These are phyloP conservation scores for Mortierella alpina DNA, from an alignment of 192 early-diverging fungal species.

Conservation along the genomic window DNA sequence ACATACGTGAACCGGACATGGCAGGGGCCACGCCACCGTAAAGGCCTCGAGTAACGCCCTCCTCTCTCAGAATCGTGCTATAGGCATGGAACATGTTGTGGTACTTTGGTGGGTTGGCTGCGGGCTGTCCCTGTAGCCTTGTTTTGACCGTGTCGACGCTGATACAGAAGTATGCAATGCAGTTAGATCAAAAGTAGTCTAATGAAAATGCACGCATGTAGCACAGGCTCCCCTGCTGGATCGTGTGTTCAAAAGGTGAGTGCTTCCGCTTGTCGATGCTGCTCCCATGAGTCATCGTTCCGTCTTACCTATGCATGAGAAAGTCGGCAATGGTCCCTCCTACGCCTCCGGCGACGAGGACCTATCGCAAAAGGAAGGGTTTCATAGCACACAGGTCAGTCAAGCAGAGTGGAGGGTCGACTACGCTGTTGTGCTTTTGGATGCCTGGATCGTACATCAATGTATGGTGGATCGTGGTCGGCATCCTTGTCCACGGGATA, in stretches of 20 bases:
- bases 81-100: slow-evolving; percentile 69
- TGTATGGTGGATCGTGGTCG: slow-evolving; percentile 27
- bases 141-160: slow-evolving; percentile 69
- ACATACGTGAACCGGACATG: slow-evolving; percentile 60
- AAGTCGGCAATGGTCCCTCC: slow-evolving; percentile 56
- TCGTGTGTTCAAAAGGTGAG: too few species aligned
- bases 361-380: slow-evolving; percentile 19
- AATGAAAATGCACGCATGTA: neutral
- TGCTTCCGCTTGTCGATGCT: neutral
- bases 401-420: neutral
- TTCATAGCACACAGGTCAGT: neutral
- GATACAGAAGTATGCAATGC: neutral
- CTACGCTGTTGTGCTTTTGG: neutral
- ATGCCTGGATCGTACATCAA: slow-evolving; percentile 18
- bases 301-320: slow-evolving; percentile 65
- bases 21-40: slow-evolving; percentile 69
- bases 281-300: neutral
- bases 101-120: slow-evolving; percentile 58
- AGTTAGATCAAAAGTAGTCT: neutral
- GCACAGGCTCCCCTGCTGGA: neutral
- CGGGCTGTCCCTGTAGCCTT: slow-evolving; percentile 65
- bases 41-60: slow-evolving; percentile 62
- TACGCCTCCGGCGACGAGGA: slow-evolving; percentile 62
- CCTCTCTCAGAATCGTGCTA: slow-evolving; percentile 62
- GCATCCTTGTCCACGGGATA: slow-evolving; percentile 1